phyloP scores from a whole-genome alignment of 2,329 filamentous ascomycete genomes.

The Colletotrichum tropicale region DNA sequence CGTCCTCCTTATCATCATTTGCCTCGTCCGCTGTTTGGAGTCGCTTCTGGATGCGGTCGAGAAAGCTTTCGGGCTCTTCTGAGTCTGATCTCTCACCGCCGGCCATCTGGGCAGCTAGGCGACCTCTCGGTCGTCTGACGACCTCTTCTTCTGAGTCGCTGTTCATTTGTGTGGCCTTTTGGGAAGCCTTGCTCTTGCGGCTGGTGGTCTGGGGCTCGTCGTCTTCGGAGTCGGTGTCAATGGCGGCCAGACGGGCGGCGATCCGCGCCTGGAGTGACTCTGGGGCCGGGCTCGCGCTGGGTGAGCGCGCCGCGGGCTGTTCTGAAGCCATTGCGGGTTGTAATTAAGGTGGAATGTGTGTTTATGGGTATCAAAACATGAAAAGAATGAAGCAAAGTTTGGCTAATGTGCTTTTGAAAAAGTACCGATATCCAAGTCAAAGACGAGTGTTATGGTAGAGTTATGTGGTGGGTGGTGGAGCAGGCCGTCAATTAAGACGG shows the following conservation, averaged over 20 bases:
- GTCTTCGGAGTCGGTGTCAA: conserved; percentile 53
- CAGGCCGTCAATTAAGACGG: conserved; percentile 1
- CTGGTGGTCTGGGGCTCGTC: conserved; percentile 15
- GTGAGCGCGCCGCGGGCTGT: conserved; percentile 49
- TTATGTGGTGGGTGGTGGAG: conserved; percentile 4
- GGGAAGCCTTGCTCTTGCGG: not conserved
- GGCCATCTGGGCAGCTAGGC: conserved; percentile 68
- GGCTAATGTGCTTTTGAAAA: not conserved
- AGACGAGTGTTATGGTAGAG: conserved; percentile 14
- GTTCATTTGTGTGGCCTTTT: not conserved
- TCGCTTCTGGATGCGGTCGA: conserved; percentile 48
- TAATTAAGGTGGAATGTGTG: not conserved
- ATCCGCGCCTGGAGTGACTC: conserved; percentile 61
- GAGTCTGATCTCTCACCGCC: conserved; percentile 25
- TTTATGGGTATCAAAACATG: conserved; percentile 10
- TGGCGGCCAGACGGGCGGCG: conserved; percentile 53
- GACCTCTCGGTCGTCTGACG: conserved; percentile 59
- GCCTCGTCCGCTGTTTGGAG: conserved; percentile 33
- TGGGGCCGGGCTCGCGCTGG: conserved; percentile 41
- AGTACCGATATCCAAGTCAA: not conserved
- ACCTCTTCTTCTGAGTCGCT: conserved; percentile 31
- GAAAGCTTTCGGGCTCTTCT: conserved; percentile 33
- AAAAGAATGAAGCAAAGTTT: not conserved
- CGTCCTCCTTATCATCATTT: conserved; percentile 31
- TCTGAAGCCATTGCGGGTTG: conserved; percentile 52